phyloP scores from a whole-genome alignment of 305 asterid species.

The Solanum hybrid region DNA sequence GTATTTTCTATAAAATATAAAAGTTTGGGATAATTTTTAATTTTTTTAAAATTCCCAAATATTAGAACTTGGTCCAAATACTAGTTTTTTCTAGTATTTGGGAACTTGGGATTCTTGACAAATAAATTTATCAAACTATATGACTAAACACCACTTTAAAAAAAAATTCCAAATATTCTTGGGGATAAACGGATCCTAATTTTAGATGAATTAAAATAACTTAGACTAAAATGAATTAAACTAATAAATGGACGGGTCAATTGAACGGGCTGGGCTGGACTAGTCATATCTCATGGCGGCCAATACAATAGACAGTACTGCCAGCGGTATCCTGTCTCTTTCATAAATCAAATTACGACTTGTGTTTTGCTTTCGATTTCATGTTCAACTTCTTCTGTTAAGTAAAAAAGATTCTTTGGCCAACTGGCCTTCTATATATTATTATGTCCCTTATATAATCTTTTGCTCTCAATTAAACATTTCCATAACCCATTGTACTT shows the following conservation, averaged over 20 bases:
- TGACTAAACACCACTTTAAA: too few relatives aligned
- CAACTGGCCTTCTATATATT: slow-evolving; percentile 16
- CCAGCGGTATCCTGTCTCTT: slow-evolving; percentile 4
- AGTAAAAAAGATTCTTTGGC: slow-evolving; percentile 16
- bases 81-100: too few relatives aligned
- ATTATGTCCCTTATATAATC: background rate
- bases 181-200: accelerated
- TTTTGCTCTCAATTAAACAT: background rate
- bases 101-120: too few relatives aligned
- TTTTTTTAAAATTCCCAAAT: too few relatives aligned
- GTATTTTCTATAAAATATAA: too few relatives aligned
- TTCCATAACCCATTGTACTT: background rate
- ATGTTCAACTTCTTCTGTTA: background rate
- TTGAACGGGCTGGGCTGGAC: background rate
- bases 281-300: background rate
- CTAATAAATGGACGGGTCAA: background rate
- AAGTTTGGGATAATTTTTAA: too few relatives aligned
- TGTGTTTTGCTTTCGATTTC: background rate
- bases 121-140: too few relatives aligned
- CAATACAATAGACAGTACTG: background rate
- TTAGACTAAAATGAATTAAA: background rate
- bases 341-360: background rate
- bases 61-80: too few relatives aligned
- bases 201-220: background rate
- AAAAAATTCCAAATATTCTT: too few relatives aligned